These are phyloP conservation scores for Euphorbia pulcherrima DNA, from an alignment of 345 rosid species.

Conservation along the genomic window DNA sequence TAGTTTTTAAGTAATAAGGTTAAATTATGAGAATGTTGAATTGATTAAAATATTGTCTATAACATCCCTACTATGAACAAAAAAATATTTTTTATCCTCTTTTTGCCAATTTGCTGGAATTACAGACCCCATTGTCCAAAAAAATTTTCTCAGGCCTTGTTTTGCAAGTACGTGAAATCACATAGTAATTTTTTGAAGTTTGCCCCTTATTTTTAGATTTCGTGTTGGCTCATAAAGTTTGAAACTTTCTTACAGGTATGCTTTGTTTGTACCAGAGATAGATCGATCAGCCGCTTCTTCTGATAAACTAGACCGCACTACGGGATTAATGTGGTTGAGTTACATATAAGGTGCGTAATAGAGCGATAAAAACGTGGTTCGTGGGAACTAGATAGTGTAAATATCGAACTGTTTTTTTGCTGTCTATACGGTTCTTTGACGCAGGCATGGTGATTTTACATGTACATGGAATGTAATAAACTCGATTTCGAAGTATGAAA, in stretches of 20 bases:
- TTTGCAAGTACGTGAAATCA: too few relatives aligned
- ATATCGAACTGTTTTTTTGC: not conserved
- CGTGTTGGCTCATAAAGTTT: not conserved
- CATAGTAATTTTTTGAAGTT: too few relatives aligned
- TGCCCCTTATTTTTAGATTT: not conserved
- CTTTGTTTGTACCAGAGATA: not conserved
- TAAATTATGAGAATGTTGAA: too few relatives aligned
- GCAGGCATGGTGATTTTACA: not conserved
- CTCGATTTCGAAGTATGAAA: not conserved
- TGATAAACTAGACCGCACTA: not conserved
- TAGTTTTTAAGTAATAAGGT: too few relatives aligned
- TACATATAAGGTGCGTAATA: too few relatives aligned
- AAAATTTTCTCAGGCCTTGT: too few relatives aligned
- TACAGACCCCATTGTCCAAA: too few relatives aligned
- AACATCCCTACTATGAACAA: too few relatives aligned
- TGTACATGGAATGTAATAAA: not conserved
- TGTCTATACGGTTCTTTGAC: not conserved
- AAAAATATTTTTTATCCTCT: too few relatives aligned
- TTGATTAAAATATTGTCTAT: too few relatives aligned
- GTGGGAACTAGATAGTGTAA: not conserved
- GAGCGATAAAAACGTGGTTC: not conserved
- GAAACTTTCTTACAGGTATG: not conserved
- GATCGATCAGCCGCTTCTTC: not conserved
- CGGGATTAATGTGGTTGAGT: not conserved
- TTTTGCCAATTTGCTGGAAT: too few relatives aligned